Evolutionary conservation across 305 asterid genomes (phyloP).

Genomic region (Fraxinus nigra): DNA sequence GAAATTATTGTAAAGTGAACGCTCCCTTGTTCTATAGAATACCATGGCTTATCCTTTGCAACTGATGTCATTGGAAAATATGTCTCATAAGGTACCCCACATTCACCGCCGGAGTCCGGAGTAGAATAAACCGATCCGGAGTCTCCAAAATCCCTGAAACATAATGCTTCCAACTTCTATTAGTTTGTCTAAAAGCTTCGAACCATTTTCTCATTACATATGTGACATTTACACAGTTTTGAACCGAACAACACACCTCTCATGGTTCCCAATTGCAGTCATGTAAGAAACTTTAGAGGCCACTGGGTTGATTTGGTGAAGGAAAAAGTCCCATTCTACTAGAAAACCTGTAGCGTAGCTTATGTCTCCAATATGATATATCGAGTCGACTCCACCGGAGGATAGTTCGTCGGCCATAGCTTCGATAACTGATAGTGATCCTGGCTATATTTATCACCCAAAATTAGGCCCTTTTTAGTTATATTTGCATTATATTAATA

Average conservation of each 20-base stretch:
- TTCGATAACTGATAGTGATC: conserved; percentile 57
- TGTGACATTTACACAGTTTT: neutral
- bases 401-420: conserved; percentile 58
- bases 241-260: conserved; percentile 39
- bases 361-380: conserved; percentile 90
- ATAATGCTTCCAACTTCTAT: neutral
- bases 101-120: conserved; percentile 91
- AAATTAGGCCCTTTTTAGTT: neutral
- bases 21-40: conserved; percentile 72
- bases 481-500: neutral
- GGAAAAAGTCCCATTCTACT: conserved; percentile 89
- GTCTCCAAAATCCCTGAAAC: conserved; percentile 50
- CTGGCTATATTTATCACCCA: conserved; percentile 44
- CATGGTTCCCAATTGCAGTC: conserved; percentile 95
- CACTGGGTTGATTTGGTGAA: conserved; percentile 59
- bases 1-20: conserved; percentile 84
- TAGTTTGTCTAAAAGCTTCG: neutral
- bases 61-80: conserved; percentile 82
- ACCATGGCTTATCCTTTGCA: conserved; percentile 83
- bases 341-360: conserved; percentile 91
- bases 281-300: conserved; percentile 74
- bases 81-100: conserved; percentile 89
- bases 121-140: conserved; percentile 62
- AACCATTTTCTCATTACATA: neutral
- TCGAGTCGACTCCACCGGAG: conserved; percentile 48